These are phyloP conservation scores for Leucosporidium scottii DNA, from an alignment of 768 basidiomycete genomes.

Conservation along the genomic window DNA sequence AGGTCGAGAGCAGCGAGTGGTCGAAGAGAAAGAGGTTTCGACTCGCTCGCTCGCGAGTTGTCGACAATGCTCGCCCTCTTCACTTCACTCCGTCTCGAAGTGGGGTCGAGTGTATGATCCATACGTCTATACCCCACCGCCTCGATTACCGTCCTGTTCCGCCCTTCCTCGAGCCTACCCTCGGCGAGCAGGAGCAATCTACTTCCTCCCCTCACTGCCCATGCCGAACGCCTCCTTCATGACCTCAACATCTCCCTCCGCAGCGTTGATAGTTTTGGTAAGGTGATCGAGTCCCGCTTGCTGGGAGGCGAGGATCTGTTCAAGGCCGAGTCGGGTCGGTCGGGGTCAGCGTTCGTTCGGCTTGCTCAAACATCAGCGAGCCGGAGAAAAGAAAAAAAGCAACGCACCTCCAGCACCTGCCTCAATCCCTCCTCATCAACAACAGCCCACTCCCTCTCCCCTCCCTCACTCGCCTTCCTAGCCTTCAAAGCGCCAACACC, in stretches of 20 bases:
- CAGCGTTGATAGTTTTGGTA: conserved; percentile 62
- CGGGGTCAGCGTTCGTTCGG: neutral
- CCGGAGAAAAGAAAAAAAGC: neutral
- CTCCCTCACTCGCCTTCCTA: conserved; percentile 51
- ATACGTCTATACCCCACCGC: too few relatives aligned
- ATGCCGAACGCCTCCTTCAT: conserved; percentile 43
- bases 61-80: too few relatives aligned
- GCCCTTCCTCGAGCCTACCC: too few relatives aligned
- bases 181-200: too few relatives aligned
- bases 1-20: too few relatives aligned
- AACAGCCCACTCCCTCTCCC: conserved; percentile 64
- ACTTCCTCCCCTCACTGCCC: neutral
- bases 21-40: too few relatives aligned
- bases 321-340: neutral
- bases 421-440: conserved; percentile 76
- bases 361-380: neutral
- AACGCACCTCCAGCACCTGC: conserved; percentile 62
- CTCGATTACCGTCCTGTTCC: too few relatives aligned
- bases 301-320: conserved; percentile 65
- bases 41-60: too few relatives aligned
- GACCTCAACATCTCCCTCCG: conserved; percentile 59
- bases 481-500: conserved; percentile 66
- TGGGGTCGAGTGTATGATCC: too few relatives aligned
- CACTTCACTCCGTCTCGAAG: too few relatives aligned
- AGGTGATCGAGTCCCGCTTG: conserved; percentile 74